phyloP scores from a whole-genome alignment of 83 land plant species.

The Thuja plicata region DNA sequence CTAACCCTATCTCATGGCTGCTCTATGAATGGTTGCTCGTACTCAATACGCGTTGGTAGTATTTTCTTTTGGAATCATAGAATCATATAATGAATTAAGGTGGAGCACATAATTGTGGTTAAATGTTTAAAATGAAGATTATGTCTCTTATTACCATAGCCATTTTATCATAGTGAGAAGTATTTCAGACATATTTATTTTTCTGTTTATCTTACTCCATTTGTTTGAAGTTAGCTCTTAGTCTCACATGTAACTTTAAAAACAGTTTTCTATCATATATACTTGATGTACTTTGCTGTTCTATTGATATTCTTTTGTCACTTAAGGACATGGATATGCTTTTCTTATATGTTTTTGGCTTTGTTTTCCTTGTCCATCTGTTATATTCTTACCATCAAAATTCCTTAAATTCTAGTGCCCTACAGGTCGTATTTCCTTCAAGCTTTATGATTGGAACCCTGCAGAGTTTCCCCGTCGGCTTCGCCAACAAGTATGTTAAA shows the following conservation, averaged over 20 bases:
- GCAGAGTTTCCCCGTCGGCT: slow-evolving; percentile 98
- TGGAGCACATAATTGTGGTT: background rate
- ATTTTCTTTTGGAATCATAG: background rate
- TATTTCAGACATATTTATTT: background rate
- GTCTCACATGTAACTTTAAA: background rate
- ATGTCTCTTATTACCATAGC: background rate
- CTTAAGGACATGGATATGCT: background rate
- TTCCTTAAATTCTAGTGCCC: slow-evolving; percentile 68
- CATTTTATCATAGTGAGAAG: background rate
- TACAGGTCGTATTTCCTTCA: slow-evolving; percentile 96
- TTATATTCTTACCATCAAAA: slow-evolving; percentile 9
- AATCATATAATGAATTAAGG: background rate
- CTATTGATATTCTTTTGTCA: background rate
- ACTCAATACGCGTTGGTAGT: background rate
- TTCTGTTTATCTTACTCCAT: background rate
- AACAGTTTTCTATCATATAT: background rate
- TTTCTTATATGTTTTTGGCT: background rate
- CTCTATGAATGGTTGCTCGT: background rate
- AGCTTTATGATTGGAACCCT: slow-evolving; percentile 99
- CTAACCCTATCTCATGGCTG: background rate
- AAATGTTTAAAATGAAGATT: background rate
- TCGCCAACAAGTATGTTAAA: slow-evolving; percentile 79
- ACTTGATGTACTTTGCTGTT: background rate
- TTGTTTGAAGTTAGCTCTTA: background rate
- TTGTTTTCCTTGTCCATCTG: background rate